These are phyloP conservation scores for Flaveria ramosissima DNA, from an alignment of 129 eudicot genomes.

Conservation along the genomic window DNA sequence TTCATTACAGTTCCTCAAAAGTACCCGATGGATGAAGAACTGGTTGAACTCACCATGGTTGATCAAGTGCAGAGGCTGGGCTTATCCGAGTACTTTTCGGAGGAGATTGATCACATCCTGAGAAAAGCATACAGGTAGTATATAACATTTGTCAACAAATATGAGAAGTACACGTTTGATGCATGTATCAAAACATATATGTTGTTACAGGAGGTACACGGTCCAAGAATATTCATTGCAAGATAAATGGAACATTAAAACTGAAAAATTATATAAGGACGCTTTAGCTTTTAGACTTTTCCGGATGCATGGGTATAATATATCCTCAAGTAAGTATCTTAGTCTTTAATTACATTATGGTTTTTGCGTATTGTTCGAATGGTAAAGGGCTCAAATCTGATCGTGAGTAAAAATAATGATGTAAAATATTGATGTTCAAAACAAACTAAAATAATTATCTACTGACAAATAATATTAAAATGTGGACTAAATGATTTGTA, in stretches of 20 bases:
- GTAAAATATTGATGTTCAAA: too few species aligned
- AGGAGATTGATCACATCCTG: constrained; percentile 45
- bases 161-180: too few species aligned
- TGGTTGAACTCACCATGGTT: constrained; percentile 50
- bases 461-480: too few species aligned
- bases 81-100: constrained; percentile 46
- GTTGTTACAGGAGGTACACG: constrained; percentile 37
- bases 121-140: constrained; percentile 39
- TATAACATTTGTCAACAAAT: background rate
- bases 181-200: background rate
- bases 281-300: constrained; percentile 60
- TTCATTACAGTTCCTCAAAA: constrained; percentile 43
- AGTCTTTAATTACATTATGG: too few species aligned
- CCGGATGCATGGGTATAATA: constrained; percentile 49
- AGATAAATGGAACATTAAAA: background rate
- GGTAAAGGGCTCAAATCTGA: too few species aligned
- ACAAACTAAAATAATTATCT: too few species aligned
- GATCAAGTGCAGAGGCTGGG: constrained; percentile 58
- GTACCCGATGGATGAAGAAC: constrained; percentile 55
- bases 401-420: too few species aligned
- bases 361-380: too few species aligned
- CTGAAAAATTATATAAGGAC: constrained; percentile 53
- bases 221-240: constrained; percentile 10
- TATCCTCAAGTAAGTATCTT: constrained; percentile 43
- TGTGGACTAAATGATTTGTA: too few species aligned